phyloP scores from a whole-genome alignment of 2,329 filamentous ascomycete species.

The Diaporthe nobilis region DNA sequence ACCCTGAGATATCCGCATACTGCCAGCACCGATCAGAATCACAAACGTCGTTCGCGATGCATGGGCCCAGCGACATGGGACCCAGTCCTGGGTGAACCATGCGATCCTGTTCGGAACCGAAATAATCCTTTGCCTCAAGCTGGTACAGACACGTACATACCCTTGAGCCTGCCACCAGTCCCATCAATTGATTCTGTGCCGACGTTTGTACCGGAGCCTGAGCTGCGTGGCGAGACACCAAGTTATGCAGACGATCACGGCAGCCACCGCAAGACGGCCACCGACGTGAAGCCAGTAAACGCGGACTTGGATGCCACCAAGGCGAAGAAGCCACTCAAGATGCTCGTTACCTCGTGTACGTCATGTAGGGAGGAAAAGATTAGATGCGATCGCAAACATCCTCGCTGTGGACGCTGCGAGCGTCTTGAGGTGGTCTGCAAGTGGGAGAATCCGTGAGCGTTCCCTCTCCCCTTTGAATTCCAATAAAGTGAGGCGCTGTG shows the following conservation, averaged over 20 bases:
- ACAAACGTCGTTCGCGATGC: no score
- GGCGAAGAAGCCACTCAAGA: slow-evolving; percentile 91
- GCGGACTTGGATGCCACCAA: slow-evolving; percentile 95
- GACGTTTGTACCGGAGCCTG: no score
- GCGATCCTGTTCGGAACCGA: no score
- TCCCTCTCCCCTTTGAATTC: neutral
- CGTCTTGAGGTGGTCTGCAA: slow-evolving; percentile 92
- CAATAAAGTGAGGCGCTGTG: neutral
- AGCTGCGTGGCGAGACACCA: slow-evolving; percentile 82
- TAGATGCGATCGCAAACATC: slow-evolving; percentile 91
- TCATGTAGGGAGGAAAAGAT: slow-evolving; percentile 98
- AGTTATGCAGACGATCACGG: slow-evolving; percentile 92
- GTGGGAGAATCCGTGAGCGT: slow-evolving; percentile 86
- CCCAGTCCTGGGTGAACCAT: no score
- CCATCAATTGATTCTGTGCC: no score
- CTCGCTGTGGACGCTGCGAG: slow-evolving; percentile 91
- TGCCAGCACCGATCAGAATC: no score
- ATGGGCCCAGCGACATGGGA: no score
- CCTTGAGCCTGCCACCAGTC: no score
- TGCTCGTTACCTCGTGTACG: slow-evolving; percentile 87
- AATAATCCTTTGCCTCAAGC: no score
- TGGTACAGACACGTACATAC: slow-evolving; percentile 72
- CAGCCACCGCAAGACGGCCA: slow-evolving; percentile 83
- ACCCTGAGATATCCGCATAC: no score
- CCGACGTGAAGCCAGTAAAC: slow-evolving; percentile 89